Base-by-base conservation (phyloP, 257 asterid genomes). In the Ehretia macrophylla region DNA sequence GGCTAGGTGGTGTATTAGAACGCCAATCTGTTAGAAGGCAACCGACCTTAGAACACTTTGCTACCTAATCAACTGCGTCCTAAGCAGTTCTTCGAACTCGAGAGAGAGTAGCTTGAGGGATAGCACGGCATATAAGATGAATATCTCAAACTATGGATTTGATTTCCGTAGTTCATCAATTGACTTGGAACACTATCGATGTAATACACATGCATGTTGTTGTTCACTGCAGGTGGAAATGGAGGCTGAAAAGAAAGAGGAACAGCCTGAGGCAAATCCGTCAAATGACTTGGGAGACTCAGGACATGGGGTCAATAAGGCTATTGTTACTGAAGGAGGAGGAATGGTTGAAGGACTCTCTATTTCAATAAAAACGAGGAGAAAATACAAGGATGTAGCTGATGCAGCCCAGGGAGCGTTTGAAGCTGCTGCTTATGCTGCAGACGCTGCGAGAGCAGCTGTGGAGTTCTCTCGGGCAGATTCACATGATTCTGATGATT, bases 361-460 rank as follows among this genome's bases (percentile, higher is more conserved):
- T 0, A 74, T 75, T 32, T 62, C 75, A 11, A 53, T 50, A 52
- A 66, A 67, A 35, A 27, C 16, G 68, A 73, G 62, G 75, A 68
- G 69, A 48, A 77, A 77, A 65, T 90, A 89, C 81, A 86, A 64
- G 65, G 92, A 89, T 55, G 97, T 81, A 54, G 99, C 84, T 12
- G 86, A 86, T 52, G 97, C 99, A 47, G 99, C 99, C 0, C 96
- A 89, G 71, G 95, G 85, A 56, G 99, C 99, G 0, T 86, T 93
- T 55, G 85, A 87, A 19, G 85, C 96, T 0, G 99, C 99, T 5
- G 94, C 95, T 60, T 81, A 80, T 66, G 97, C 99, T 0, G 99
- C 99, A 0, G 83, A 68, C 0, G 99, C 97, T 38, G 99, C 99
- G 51, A 79, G 88, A 68, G 95, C 85, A 1, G 97, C 96, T 6